Evolutionary conservation across 164 flowering plant genomes (phyloP).

Genomic region (Sextonia rubra): DNA sequence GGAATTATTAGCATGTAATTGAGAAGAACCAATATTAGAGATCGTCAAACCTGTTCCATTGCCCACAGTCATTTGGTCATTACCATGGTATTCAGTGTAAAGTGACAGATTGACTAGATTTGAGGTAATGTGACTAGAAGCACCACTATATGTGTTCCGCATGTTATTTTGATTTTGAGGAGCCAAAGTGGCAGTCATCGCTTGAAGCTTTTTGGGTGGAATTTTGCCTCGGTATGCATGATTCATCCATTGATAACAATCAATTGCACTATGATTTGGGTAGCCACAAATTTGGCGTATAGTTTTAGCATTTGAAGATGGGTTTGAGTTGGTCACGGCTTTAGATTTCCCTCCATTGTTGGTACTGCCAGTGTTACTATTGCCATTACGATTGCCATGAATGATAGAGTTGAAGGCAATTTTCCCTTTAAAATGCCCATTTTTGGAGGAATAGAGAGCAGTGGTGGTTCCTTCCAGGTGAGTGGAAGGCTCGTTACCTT

Average conservation of each 20-base stretch:
- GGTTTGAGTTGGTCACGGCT: neutral
- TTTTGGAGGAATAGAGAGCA: neutral
- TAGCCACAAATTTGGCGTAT: neutral
- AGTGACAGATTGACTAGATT: neutral
- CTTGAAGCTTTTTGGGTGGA: neutral
- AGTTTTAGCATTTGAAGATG: neutral
- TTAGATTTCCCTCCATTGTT: too few relatives aligned
- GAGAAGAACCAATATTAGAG: neutral
- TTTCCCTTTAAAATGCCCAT: neutral
- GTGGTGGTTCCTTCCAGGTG: neutral
- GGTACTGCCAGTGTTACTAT: neutral
- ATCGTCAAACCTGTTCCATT: neutral
- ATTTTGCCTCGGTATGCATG: neutral
- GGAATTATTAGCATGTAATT: neutral
- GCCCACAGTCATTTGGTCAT: neutral
- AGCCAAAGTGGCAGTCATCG: neutral
- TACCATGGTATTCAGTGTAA: neutral
- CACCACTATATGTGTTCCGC: neutral
- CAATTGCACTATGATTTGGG: neutral
- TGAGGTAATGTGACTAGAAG: neutral
- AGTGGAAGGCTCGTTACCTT: neutral
- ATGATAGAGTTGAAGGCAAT: neutral
- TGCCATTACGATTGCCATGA: neutral
- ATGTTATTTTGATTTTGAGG: neutral
- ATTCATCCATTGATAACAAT: neutral